Conservation (phyloP, 371 early-diverging fungal species). For the Mucor indicus region DNA sequence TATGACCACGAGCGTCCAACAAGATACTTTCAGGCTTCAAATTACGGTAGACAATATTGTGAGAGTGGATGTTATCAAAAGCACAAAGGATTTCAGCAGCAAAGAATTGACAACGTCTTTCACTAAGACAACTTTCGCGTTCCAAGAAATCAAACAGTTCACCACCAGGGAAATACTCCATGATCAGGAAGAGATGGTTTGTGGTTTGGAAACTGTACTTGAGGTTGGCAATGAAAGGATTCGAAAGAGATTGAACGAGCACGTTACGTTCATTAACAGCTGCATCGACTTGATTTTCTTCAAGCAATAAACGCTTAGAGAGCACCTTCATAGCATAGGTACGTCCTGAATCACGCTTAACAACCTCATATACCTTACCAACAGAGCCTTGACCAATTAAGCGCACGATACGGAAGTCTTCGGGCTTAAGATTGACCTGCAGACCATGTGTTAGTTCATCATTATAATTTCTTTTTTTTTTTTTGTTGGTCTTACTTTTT, state of each 20-base stretch:
- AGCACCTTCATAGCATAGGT: slow-evolving; percentile 89
- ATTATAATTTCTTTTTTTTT: not conserved
- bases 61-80: slow-evolving; percentile 69
- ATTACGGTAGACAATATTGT: slow-evolving; percentile 62
- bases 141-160: slow-evolving; percentile 81
- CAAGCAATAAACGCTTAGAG: slow-evolving; percentile 87
- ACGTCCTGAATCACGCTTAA: slow-evolving; percentile 36
- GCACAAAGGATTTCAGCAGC: slow-evolving; percentile 73
- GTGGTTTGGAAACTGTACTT: slow-evolving; percentile 88
- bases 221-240: slow-evolving; percentile 89
- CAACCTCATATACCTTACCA: slow-evolving; percentile 62
- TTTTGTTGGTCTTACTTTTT: slow-evolving; percentile 2
- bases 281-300: slow-evolving; percentile 87
- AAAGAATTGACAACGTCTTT: slow-evolving; percentile 66
- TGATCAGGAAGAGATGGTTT: slow-evolving; percentile 86
- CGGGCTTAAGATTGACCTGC: slow-evolving; percentile 44
- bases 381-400: slow-evolving; percentile 69
- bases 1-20: slow-evolving; percentile 84
- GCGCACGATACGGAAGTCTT: slow-evolving; percentile 71
- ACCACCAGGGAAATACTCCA: slow-evolving; percentile 96
- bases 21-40: slow-evolving; percentile 92
- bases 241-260: slow-evolving; percentile 66
- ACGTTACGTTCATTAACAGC: slow-evolving; percentile 87
- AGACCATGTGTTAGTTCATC: no score
- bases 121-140: slow-evolving; percentile 60